Evolutionary conservation across 192 early-diverging fungal genomes (phyloP), one percentile per base, ranked within the genome.

Genomic region (Rhizophagus prolifer): DNA sequence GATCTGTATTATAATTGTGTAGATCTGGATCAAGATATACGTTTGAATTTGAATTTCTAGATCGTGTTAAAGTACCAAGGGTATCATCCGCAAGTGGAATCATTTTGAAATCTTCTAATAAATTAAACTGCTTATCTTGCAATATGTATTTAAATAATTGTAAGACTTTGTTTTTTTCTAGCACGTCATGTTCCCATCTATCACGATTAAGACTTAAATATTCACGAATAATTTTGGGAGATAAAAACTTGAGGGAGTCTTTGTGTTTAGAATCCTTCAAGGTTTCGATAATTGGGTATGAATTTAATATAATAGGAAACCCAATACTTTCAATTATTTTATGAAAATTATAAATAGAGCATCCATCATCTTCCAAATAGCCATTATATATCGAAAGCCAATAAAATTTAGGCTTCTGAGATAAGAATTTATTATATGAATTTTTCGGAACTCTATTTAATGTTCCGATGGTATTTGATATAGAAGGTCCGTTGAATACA

Each of bases 371-470:
- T 26, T 38, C 30, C 3, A 50, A 47, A 16, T 47, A 70, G 26
- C 68, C 68, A 28, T 70, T 30, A 30, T 5, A 14, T 13, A 70
- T 28, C 16, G 68, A 70, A 26, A 70, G 50, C n/a, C 28, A 70
- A 47, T 26, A 14, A 70, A 70, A 70, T 47, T 54, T 1, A 6
- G 41, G 28, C 19, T 70, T 46, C 9, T 28, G 4, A 3, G 9
- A 47, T 25, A 3, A 36, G 14, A 9, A 1, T 2, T 5, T 6
- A 5, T 8, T 9, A 19, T 67, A 23, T 4, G 23, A 70, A 25
- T 6, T 6, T 19, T 4, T 3, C 9, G 26, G 2, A 9, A 50
- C 13, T 26, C 8, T 13, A 47, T 19, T 4, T 12, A 47, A 12
- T n/a, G 3, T 16, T 9, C 44, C 44, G 3, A 47, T 30, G 4